Evolutionary conservation across 371 early-diverging fungal genomes (phyloP), one percentile per base, ranked within the genome.

Genomic region (Entomophthora muscae): DNA sequence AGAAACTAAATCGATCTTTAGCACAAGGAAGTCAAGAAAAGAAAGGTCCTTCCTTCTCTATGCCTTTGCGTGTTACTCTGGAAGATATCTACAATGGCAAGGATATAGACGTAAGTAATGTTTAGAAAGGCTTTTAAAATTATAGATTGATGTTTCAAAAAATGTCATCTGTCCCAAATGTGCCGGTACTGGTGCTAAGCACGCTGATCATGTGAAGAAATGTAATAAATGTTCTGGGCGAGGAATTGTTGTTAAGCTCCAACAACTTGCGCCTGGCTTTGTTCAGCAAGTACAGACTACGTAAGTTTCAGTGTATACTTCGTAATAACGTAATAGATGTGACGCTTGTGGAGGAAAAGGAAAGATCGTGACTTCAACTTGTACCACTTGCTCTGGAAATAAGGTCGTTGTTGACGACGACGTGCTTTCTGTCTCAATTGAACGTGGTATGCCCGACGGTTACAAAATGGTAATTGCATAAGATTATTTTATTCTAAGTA

Each of bases 141-240:
- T 24, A 0, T 56, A 66, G 55, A 65, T 91, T 3, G 97, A 95
- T 66, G 75, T 97, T 24, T 85, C 91, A 33, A 91, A 91, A 70
- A 93, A 95, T 73, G 78, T 86, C n/a, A 73, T 95, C 12, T 98
- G 98, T 71, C 80, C 88, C 17, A 42, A 89, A 60, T 98, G 98
- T 75, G 78, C 86, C 67, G 98, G 98, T 27, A 80, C 83, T 21
- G 98, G 98, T 24, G 98, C 96, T 0, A 84, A 90, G 63, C 74
- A 76, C 7, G 76, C 83, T 1, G 85, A 89, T 52, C 90, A 95
- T 68, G 82, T 96, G 13, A 78, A 82, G 52, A 88, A 80, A 1
- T 98, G 98, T 72, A 27, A 68, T 12, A 67, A 66, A 0, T 98
- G 98, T 70, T 68, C 76, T 26, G 98, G 98, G 22, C 77, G 77